These are phyloP conservation scores for Irpex sp. DNA, from an alignment of 1,284 basidiomycete species.

Conservation along the genomic window DNA sequence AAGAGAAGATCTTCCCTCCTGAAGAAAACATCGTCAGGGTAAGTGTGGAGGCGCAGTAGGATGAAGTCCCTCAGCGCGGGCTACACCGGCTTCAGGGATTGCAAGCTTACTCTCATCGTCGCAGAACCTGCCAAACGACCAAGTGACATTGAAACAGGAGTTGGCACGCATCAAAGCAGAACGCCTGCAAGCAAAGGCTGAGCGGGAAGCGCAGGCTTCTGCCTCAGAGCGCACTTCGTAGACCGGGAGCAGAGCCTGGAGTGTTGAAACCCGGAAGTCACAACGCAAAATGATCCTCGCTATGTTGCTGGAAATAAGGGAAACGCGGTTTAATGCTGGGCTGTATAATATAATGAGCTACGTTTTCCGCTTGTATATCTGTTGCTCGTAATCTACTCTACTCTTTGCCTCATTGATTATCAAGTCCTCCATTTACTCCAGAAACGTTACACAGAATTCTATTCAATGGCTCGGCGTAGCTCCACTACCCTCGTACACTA, in stretches of 20 bases:
- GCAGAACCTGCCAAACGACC: slow-evolving; percentile 63
- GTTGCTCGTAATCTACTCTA: not conserved
- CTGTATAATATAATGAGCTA: slow-evolving; percentile 5
- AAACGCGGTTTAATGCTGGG: not conserved
- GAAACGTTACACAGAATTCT: no score
- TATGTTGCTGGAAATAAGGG: not conserved
- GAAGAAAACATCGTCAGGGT: slow-evolving; percentile 54
- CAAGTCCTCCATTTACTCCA: no score
- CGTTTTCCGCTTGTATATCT: not conserved
- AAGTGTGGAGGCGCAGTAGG: slow-evolving; percentile 14
- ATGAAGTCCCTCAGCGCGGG: not conserved
- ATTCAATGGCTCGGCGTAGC: no score
- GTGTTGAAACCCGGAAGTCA: not conserved
- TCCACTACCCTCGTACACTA: no score
- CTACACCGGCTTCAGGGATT: not conserved
- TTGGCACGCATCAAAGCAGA: slow-evolving; percentile 66
- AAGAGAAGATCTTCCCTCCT: slow-evolving; percentile 66
- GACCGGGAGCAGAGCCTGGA: not conserved
- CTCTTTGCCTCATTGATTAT: not conserved
- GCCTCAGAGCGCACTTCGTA: slow-evolving; percentile 17
- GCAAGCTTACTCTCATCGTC: slow-evolving; percentile 1
- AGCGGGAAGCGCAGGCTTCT: slow-evolving; percentile 35
- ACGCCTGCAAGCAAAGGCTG: slow-evolving; percentile 43
- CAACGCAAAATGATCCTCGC: not conserved
- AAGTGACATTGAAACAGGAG: slow-evolving; percentile 60